Evolutionary conservation across 306 rosid genomes (phyloP).

Genomic region (Citrullus amarus): DNA sequence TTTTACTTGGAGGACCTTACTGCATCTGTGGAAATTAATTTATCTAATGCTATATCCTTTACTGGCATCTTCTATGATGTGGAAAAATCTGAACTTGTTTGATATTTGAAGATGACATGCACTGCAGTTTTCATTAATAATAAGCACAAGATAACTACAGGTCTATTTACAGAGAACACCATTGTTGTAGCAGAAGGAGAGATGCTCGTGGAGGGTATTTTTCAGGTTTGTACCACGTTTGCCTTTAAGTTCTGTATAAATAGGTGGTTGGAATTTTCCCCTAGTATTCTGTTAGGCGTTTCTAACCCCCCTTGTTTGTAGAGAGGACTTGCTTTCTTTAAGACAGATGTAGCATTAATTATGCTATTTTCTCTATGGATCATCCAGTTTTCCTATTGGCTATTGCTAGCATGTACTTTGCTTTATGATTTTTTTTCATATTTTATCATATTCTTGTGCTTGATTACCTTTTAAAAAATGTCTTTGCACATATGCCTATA

Average conservation of each 20-base stretch:
- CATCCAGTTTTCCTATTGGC: neutral
- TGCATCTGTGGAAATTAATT: conserved; percentile 63
- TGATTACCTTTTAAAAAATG: neutral
- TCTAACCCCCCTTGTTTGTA: no score
- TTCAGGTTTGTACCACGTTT: conserved; percentile 46
- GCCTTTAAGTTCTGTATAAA: neutral
- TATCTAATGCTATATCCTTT: conserved; percentile 82
- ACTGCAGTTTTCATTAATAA: conserved; percentile 52
- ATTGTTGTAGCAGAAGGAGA: conserved; percentile 91
- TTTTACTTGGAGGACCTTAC: conserved; percentile 80
- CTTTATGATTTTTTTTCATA: neutral
- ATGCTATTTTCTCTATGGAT: neutral
- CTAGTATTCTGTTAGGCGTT: neutral
- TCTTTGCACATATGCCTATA: neutral
- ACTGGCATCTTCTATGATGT: neutral
- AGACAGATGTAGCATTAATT: neutral
- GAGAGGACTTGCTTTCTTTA: neutral
- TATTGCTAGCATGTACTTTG: neutral
- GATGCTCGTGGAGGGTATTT: conserved; percentile 70
- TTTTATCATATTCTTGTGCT: neutral
- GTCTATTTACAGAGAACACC: conserved; percentile 86
- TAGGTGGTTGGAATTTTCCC: neutral
- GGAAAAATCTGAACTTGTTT: neutral
- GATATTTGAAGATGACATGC: conserved; percentile 3
- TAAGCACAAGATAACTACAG: conserved; percentile 85